phyloP scores from a whole-genome alignment of 306 rosid species.

The Malus sieversii region DNA sequence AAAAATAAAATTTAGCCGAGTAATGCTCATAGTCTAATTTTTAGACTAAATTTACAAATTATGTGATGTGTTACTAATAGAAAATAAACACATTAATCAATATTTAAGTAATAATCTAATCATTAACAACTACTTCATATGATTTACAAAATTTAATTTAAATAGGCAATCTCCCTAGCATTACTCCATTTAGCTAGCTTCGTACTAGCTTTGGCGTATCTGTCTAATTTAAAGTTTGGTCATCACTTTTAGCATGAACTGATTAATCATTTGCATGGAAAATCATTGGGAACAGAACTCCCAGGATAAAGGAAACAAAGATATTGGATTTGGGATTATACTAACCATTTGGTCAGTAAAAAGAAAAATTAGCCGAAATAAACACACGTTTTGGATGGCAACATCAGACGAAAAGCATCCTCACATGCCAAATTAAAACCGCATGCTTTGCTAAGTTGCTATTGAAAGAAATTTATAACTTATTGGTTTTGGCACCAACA shows the following conservation, averaged over 20 bases:
- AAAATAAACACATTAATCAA: no score
- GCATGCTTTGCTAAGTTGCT: slow-evolving; percentile 3
- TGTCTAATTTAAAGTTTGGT: not conserved
- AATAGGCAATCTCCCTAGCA: no score
- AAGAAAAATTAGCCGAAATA: not conserved
- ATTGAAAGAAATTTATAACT: not conserved
- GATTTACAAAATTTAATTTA: no score
- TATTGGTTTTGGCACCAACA: slow-evolving; percentile 10
- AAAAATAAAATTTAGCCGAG: not conserved
- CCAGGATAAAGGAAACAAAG: not conserved
- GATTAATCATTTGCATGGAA: not conserved
- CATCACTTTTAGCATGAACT: not conserved
- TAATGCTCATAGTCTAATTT: no score
- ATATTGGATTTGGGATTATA: not conserved
- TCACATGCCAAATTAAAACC: not conserved
- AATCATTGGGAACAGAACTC: not conserved
- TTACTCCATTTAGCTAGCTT: not conserved
- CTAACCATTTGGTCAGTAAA: not conserved
- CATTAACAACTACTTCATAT: no score
- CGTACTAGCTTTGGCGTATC: not conserved
- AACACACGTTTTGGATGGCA: not conserved
- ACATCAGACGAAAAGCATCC: not conserved
- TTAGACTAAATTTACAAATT: no score
- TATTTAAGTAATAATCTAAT: no score
- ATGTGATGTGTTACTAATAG: no score